A percentile compares a stretch with the other conserved stretches of the same genome.
Evolutionary conservation across 495 filamentous ascomycete genomes (phyloP).

Genomic region (Penicillium angulare): DNA sequence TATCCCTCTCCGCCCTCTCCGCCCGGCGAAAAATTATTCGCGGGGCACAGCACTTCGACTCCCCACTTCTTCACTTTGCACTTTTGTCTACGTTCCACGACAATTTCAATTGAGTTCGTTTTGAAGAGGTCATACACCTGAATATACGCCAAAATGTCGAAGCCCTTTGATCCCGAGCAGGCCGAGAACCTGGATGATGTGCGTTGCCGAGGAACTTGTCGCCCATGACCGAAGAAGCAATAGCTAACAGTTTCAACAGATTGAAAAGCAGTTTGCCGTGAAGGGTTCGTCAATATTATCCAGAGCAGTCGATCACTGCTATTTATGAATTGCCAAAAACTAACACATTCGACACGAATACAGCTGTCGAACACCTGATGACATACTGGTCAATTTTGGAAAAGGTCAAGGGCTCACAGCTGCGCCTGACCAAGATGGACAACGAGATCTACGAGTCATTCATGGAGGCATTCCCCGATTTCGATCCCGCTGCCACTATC

Average conservation of each 20-base stretch:
- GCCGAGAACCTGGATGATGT: constrained; percentile 80
- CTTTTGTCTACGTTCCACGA: not conserved
- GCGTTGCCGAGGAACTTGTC: constrained; percentile 22
- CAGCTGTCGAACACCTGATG: constrained; percentile 89
- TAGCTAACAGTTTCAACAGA: constrained; percentile 53
- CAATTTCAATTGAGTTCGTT: not conserved
- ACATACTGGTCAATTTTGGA: constrained; percentile 97
- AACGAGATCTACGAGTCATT: constrained; percentile 92
- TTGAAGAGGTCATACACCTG: not conserved
- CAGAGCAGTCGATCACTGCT: not conserved
- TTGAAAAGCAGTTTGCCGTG: constrained; percentile 99
- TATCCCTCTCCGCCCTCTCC: constrained; percentile 30
- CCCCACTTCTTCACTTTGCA: constrained; percentile 15
- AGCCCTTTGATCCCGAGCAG: constrained; percentile 63
- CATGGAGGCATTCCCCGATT: constrained; percentile 83
- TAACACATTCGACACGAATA: constrained; percentile 9
- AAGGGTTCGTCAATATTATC: constrained; percentile 67
- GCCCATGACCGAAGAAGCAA: not conserved
- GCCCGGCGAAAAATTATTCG: constrained; percentile 39
- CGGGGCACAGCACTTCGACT: constrained; percentile 26
- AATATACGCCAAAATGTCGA: constrained; percentile 38
- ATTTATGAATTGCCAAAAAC: too few species aligned
- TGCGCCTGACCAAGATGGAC: constrained; percentile 90
- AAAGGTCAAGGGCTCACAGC: constrained; percentile 75
- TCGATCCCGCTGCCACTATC: constrained; percentile 75